Percentiles rank a stretch among this genome's conserved stretches.
These are phyloP conservation scores for Choricystis sp. DNA, from an alignment of 139 green algal genomes.

Conservation along the genomic window DNA sequence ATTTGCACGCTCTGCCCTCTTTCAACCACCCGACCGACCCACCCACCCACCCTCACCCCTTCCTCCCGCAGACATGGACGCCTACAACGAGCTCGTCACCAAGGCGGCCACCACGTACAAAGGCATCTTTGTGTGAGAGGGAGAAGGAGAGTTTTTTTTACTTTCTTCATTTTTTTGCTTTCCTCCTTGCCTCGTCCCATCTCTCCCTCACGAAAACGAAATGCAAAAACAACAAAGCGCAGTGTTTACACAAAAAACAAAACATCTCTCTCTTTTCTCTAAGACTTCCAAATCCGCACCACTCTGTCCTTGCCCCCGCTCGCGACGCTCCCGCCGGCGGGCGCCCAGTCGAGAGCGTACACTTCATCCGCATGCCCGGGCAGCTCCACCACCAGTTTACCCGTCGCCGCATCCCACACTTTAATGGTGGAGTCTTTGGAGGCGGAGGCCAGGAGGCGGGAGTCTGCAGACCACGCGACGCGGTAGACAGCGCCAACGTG, in stretches of 20 bases:
- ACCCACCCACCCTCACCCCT: background rate
- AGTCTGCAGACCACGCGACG: constrained; percentile 84
- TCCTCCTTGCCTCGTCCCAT: too few species aligned
- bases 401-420: constrained; percentile 76
- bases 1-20: background rate
- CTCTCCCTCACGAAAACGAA: too few species aligned
- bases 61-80: background rate
- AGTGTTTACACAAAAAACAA: background rate
- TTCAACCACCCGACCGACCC: background rate
- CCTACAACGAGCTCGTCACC: background rate
- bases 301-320: constrained; percentile 89
- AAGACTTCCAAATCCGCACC: constrained; percentile 86
- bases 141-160: too few species aligned
- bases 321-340: constrained; percentile 68
- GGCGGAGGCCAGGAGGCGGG: constrained; percentile 70
- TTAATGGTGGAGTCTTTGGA: constrained; percentile 96
- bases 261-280: background rate
- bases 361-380: constrained; percentile 91
- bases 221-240: too few species aligned
- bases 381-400: constrained; percentile 85
- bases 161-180: too few species aligned
- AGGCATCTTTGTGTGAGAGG: background rate
- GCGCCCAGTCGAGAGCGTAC: constrained; percentile 84
- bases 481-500: constrained; percentile 96
- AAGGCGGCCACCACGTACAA: background rate